Conservation (phyloP, 768 basidiomycete genomes). For the Fomitopsis serialis region DNA sequence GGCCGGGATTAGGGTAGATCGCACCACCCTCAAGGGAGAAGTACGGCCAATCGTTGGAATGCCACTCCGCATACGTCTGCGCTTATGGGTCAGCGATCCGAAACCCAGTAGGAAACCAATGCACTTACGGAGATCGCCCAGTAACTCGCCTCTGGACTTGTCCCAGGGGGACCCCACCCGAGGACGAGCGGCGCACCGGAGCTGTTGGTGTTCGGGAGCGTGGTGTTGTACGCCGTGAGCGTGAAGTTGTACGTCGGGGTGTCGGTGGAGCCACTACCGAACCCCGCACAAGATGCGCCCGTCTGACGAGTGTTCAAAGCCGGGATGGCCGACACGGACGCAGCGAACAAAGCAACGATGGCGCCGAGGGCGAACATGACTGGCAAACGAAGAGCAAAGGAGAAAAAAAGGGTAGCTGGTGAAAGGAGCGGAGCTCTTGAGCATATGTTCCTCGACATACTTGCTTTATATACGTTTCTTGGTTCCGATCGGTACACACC, state of each 20-base stretch:
- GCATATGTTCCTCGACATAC: no score
- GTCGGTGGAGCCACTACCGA: slow-evolving; percentile 15
- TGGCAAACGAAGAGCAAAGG: no score
- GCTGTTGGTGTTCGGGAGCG: slow-evolving; percentile 31
- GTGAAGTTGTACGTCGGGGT: slow-evolving; percentile 36
- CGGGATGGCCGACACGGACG: not conserved
- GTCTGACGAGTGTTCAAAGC: slow-evolving; percentile 6
- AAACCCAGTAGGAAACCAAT: not conserved
- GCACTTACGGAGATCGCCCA: slow-evolving; percentile 39
- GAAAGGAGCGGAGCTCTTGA: no score
- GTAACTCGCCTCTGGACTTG: slow-evolving; percentile 31
- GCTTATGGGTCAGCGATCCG: not conserved
- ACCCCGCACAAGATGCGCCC: slow-evolving; percentile 12
- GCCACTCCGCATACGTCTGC: slow-evolving; percentile 43
- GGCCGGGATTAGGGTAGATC: not conserved
- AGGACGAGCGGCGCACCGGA: slow-evolving; percentile 45
- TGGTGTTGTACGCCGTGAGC: slow-evolving; percentile 38
- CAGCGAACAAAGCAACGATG: not conserved
- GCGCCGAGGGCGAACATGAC: not conserved
- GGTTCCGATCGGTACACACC: no score
- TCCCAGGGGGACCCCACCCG: slow-evolving; percentile 24
- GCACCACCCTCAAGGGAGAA: not conserved
- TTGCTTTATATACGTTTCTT: no score
- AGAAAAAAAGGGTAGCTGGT: no score
- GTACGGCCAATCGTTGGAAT: not conserved